Evolutionary conservation across 257 asterid species (phyloP).

Genomic region (Solanum habrochaites): DNA sequence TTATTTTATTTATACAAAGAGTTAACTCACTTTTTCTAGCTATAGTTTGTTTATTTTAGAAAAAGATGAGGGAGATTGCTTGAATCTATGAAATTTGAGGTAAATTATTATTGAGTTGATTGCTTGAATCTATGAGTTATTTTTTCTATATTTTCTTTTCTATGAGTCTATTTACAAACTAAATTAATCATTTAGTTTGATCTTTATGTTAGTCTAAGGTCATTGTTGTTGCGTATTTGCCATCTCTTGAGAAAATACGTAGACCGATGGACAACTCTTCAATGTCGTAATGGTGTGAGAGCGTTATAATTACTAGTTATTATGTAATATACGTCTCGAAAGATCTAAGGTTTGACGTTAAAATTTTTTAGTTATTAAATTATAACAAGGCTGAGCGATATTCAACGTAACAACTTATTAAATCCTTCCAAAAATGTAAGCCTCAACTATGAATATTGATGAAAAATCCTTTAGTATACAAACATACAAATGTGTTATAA

Average conservation of each 20-base stretch:
- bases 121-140: background rate
- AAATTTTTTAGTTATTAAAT: background rate
- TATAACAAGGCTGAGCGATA: background rate
- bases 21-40: background rate
- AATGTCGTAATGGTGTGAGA: background rate
- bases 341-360: rapidly evolving
- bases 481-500: background rate
- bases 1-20: background rate
- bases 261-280: background rate
- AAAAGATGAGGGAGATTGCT: background rate
- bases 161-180: background rate
- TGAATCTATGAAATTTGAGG: background rate
- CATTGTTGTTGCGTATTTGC: background rate
- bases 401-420: background rate
- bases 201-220: too few species aligned
- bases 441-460: background rate
- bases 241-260: background rate
- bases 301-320: background rate
- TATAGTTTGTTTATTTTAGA: background rate
- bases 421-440: background rate
- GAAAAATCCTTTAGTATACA: background rate
- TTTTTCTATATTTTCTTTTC: background rate
- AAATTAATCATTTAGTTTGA: background rate
- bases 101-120: background rate
- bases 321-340: background rate